Evolutionary conservation across 2,329 filamentous ascomycete species (phyloP), one percentile per base, ranked within the genome.

Genomic region (Colletotrichum euphorbiae): DNA sequence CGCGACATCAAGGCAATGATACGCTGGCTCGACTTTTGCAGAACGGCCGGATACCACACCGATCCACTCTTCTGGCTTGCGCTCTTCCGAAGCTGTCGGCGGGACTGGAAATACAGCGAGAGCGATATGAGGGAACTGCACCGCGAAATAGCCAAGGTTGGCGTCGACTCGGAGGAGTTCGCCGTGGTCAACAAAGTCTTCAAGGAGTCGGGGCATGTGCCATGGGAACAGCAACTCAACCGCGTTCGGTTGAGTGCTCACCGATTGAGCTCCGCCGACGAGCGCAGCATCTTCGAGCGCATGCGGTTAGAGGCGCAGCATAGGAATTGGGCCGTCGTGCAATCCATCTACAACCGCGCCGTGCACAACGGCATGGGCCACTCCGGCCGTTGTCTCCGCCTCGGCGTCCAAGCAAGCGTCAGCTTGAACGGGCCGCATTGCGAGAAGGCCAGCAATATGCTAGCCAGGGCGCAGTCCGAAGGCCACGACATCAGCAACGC

Each of bases 331-430:
- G 62, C 58, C 4, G 69, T 73, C 12, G 80, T 80, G 0, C 72
- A 80, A 59, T 71, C 70, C 15, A 77, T 81, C 4, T 87, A 85
- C 73, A 77, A 74, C 57, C 73, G 73, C 28, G 80, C 80, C 0
- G 50, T 77, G 1, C 71, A 69, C 9, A 73, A 71, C 4, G 78
- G 79, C 17, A 75, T 84, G 71, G 74, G 75, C 1, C 77, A 77
- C 67, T 81, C 79, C 31, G 72, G 73, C 3, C 77, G 80, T 24
- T 84, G 81, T 60, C 77, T 87, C 13, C 80, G 81, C n/a, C 75
- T 86, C 5, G 84, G 82, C 8, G 80, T 87, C 8, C 71, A 80
- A 9, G 83, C 84, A 2, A 77, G 79, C 13, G 72, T 87, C 57
- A 74, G 74, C 15, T 51, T 73, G 15, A 74, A 79, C 42, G 73